Percentiles rank a stretch among this genome's conserved stretches.
Evolutionary conservation across 2,329 filamentous ascomycete genomes (phyloP).

Genomic region (Daldinia eschscholtzii): DNA sequence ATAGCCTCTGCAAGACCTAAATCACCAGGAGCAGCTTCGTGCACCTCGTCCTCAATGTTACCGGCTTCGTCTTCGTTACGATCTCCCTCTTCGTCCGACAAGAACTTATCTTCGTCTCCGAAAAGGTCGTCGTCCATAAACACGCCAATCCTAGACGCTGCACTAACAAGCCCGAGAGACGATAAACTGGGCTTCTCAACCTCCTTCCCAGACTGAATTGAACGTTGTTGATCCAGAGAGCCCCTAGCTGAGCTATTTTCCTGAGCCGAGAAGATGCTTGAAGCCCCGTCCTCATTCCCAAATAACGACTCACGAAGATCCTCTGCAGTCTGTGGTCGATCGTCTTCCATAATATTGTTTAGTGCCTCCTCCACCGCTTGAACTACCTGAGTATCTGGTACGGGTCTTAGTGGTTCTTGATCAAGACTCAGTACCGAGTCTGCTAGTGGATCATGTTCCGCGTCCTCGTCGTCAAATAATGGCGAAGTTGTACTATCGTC

Average conservation of each 20-base stretch:
- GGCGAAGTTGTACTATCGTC: conserved; percentile 70
- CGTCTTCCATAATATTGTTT: conserved; percentile 90
- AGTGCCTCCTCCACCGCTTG: conserved; percentile 93
- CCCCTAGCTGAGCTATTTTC: conserved; percentile 68
- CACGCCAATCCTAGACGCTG: conserved; percentile 87
- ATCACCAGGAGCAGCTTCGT: conserved; percentile 94
- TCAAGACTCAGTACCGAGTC: conserved; percentile 85
- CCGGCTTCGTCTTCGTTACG: conserved; percentile 67
- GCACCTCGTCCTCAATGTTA: conserved; percentile 83
- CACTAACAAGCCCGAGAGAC: conserved; percentile 90
- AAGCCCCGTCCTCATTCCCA: conserved; percentile 64
- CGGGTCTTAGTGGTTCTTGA: conserved; percentile 71
- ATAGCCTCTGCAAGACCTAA: conserved; percentile 95
- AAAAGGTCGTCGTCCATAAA: conserved; percentile 96
- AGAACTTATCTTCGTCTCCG: conserved; percentile 85
- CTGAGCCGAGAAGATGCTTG: conserved; percentile 64
- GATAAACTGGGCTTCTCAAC: conserved; percentile 85
- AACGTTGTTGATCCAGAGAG: conserved; percentile 54
- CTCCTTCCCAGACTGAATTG: conserved; percentile 57
- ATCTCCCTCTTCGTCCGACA: conserved; percentile 88
- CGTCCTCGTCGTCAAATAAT: conserved; percentile 86
- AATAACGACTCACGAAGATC: conserved; percentile 77
- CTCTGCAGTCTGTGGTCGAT: conserved; percentile 72
- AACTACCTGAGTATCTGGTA: conserved; percentile 83
- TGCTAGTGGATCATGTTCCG: conserved; percentile 76